phyloP scores from a whole-genome alignment of 805 yeast species.

The Tetrapisispora arboricola region DNA sequence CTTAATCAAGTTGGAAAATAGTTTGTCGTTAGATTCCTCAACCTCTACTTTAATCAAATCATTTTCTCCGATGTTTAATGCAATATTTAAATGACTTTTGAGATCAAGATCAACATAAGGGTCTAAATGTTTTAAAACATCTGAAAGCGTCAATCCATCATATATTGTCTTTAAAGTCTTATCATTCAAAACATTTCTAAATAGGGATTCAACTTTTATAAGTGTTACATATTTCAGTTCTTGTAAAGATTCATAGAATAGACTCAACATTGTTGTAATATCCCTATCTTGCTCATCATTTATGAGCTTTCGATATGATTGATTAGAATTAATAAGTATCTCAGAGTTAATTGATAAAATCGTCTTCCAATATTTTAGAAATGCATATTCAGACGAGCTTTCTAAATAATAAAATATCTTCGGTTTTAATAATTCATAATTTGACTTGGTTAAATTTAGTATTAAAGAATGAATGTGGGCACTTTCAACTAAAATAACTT shows the following conservation, averaged over 20 bases:
- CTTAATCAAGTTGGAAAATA: neutral
- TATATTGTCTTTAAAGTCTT: neutral
- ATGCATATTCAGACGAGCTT: neutral
- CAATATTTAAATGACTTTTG: neutral
- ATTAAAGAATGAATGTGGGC: neutral
- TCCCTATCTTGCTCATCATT: neutral
- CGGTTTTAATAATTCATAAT: neutral
- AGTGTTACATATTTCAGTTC: neutral
- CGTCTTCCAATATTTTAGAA: conserved; percentile 1
- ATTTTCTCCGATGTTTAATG: neutral
- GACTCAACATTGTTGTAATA: neutral
- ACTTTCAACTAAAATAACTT: neutral
- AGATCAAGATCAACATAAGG: neutral
- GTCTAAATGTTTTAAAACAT: neutral
- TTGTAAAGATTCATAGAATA: neutral
- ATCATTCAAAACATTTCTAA: neutral
- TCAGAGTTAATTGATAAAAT: neutral
- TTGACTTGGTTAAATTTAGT: neutral
- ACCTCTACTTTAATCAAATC: neutral
- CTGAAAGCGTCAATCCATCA: neutral
- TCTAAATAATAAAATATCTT: neutral
- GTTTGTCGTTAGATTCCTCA: neutral
- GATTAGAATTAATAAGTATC: neutral
- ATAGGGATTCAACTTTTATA: neutral
- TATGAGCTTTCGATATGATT: neutral